These are phyloP conservation scores for Cicer bijugum DNA, from an alignment of 306 rosid genomes.

Conservation along the genomic window DNA sequence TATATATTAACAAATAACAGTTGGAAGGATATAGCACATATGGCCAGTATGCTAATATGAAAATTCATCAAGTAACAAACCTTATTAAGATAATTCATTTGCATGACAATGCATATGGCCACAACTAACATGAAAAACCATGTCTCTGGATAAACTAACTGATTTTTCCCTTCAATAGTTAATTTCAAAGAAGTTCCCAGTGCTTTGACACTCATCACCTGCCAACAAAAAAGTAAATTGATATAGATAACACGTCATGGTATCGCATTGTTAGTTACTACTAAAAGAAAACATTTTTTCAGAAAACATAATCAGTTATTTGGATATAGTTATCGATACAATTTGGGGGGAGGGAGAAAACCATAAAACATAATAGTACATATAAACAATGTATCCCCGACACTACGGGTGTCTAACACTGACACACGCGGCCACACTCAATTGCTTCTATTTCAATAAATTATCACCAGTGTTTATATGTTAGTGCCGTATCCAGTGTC, in stretches of 20 bases:
- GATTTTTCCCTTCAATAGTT: slow-evolving; percentile 88
- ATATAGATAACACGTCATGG: slow-evolving; percentile 13
- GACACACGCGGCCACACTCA: no score
- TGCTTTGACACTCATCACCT: slow-evolving; percentile 99
- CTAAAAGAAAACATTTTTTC: slow-evolving; percentile 35
- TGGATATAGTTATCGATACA: background rate
- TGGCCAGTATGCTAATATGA: slow-evolving; percentile 21
- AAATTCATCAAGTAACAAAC: slow-evolving; percentile 50
- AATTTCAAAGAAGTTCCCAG: slow-evolving; percentile 85
- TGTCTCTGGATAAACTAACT: slow-evolving; percentile 69
- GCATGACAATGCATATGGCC: slow-evolving; percentile 67
- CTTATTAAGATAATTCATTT: slow-evolving; percentile 91
- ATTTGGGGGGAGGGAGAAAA: background rate
- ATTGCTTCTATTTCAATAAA: no score
- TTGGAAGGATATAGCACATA: background rate
- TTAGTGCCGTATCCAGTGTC: no score
- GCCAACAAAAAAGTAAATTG: slow-evolving; percentile 41
- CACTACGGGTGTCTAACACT: no score
- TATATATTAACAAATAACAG: slow-evolving; percentile 10
- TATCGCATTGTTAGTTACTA: slow-evolving; percentile 9
- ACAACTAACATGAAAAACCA: slow-evolving; percentile 88
- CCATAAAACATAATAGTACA: slow-evolving; percentile 4
- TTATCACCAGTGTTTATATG: no score
- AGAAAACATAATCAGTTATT: slow-evolving; percentile 5
- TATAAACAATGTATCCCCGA: background rate